Base-by-base conservation (phyloP, 805 yeast species). In the Lachancea sp. region DNA sequence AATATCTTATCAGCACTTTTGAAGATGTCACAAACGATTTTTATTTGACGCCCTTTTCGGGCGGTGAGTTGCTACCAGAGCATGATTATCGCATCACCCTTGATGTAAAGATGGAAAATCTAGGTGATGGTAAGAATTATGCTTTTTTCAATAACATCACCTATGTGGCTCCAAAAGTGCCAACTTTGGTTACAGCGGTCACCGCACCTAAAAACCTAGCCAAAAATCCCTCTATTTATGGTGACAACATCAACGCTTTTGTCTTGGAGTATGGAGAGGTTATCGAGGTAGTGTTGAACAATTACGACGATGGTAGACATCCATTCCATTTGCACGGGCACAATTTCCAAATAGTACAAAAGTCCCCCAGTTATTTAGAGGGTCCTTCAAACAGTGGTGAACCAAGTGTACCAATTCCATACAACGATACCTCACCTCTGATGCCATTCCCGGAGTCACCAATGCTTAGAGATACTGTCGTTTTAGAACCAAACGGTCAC, bases 291-390 rank as follows among this genome's bases (percentile, higher is more conserved):
- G 83, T 86, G 1, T 58, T 88, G 33, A 83, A 86, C 57, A 89
- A 88, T 56, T 71, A 69, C 54, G 96, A 88, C 59, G 79, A 82
- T 3, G 84, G 87, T 45, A 78, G 78, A 48, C 89, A 81, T 60
- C 87, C 87, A 17, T 81, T 81, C 76, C 89, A 81, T 59, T 69
- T 81, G 51, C 89, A 81, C 54, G 89, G 89, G 12, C 88, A 81
- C 55, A 70, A 61, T 36, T 80, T 81, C 68, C 87, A 80, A 63
- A 60, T 81, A 17, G 64, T 81, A 29, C 69, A 69, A 36, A 72
- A 78, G 56, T 75, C 77, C 3, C 64, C 58, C 15, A 74, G 68
- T 2, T 70, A 66, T 42, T 74, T 64, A 23, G 84, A 78, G 28
- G 16, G n/a, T n/a, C 9, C 31, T 21, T 75, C 69, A 35, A 61